phyloP scores from a whole-genome alignment of 1,284 basidiomycete genomes.

The Cystobasidium pallidum region DNA sequence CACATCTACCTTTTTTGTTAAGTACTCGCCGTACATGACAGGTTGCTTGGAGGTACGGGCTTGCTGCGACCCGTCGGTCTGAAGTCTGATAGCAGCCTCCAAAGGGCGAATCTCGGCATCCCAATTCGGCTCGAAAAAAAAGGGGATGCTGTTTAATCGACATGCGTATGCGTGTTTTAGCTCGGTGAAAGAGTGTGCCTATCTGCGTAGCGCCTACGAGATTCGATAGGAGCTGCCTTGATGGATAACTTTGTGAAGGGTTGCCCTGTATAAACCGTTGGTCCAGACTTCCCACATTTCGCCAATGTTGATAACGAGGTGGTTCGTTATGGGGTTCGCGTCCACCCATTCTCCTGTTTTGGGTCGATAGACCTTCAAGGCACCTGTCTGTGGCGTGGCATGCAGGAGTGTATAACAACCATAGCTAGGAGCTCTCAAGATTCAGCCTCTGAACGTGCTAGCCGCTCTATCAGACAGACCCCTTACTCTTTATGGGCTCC shows the following conservation, averaged over 20 bases:
- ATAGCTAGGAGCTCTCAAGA: background rate
- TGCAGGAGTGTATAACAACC: slow-evolving; percentile 48
- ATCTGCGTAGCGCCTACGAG: slow-evolving; percentile 61
- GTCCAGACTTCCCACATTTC: slow-evolving; percentile 85
- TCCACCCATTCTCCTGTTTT: slow-evolving; percentile 69
- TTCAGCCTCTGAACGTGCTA: slow-evolving; percentile 1
- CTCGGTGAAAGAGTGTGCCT: background rate
- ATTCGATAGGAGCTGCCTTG: slow-evolving; percentile 72
- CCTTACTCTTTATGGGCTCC: slow-evolving; percentile 72
- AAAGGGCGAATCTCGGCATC: slow-evolving; percentile 62
- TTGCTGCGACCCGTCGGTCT: slow-evolving; percentile 11
- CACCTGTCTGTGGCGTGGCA: slow-evolving; percentile 61
- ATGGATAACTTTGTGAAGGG: slow-evolving; percentile 78
- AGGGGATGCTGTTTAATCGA: slow-evolving; percentile 66
- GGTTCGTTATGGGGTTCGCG: slow-evolving; percentile 74
- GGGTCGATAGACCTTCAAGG: slow-evolving; percentile 56
- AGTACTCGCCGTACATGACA: slow-evolving; percentile 73
- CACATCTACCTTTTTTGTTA: slow-evolving; percentile 71
- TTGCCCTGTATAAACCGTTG: slow-evolving; percentile 73
- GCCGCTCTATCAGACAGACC: background rate
- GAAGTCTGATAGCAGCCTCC: slow-evolving; percentile 16
- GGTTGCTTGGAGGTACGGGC: slow-evolving; percentile 58
- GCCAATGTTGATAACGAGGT: slow-evolving; percentile 79
- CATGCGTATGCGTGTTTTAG: background rate
- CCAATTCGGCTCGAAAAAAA: slow-evolving; percentile 85